phyloP scores from a whole-genome alignment of 495 filamentous ascomycete genomes.

The Parathielavia hyrcaniae region DNA sequence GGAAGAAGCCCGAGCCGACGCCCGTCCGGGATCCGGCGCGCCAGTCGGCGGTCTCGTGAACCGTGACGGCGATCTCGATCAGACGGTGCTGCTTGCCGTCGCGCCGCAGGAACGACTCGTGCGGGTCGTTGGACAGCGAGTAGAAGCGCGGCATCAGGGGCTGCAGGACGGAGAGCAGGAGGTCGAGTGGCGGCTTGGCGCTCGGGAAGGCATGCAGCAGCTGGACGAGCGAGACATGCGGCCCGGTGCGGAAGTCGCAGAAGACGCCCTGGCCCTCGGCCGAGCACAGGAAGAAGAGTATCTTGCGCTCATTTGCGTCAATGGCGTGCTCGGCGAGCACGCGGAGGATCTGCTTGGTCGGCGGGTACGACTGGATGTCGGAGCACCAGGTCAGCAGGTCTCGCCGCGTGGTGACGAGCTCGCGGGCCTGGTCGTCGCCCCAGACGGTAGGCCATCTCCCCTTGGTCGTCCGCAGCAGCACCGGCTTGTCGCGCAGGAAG shows the following conservation, averaged over 20 bases:
- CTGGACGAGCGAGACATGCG: conserved; percentile 76
- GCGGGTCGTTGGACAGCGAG: conserved; percentile 92
- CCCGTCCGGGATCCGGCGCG: conserved; percentile 60
- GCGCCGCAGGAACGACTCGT: conserved; percentile 63
- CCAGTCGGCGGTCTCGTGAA: conserved; percentile 84
- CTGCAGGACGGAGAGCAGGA: conserved; percentile 72
- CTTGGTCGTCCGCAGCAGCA: conserved; percentile 65
- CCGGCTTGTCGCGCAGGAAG: conserved; percentile 71
- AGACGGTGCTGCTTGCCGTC: conserved; percentile 69
- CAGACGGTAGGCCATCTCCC: conserved; percentile 97
- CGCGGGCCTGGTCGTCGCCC: conserved; percentile 81
- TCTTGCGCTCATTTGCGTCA: conserved; percentile 75
- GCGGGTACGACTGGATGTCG: conserved; percentile 86
- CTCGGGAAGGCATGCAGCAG: conserved; percentile 89
- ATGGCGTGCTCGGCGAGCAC: conserved; percentile 78
- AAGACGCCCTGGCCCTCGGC: conserved; percentile 91
- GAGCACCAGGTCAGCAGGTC: conserved; percentile 93
- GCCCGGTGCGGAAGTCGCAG: conserved; percentile 88
- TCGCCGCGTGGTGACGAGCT: conserved; percentile 78
- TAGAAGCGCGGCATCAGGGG: conserved; percentile 96
- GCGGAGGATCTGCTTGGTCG: conserved; percentile 81
- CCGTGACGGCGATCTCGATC: conserved; percentile 89
- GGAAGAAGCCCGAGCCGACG: conserved; percentile 77
- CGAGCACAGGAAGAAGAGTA: conserved; percentile 76
- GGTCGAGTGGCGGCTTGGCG: conserved; percentile 74